Evolutionary conservation across 345 rosid species (phyloP).

Genomic region (Nephelium lappaceum): DNA sequence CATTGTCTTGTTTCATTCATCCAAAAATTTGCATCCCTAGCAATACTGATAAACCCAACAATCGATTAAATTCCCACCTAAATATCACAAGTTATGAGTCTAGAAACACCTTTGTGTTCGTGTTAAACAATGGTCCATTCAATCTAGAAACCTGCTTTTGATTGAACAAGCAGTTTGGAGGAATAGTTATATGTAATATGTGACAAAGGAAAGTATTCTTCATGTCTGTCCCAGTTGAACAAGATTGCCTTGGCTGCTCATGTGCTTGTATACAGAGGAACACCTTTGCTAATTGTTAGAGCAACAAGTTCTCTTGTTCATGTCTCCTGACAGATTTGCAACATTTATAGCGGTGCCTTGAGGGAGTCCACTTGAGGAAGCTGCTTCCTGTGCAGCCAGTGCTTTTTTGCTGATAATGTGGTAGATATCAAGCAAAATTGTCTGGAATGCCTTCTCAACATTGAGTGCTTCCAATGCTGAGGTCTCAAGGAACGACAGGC

Average conservation of each 20-base stretch:
- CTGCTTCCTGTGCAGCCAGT: constrained; percentile 59
- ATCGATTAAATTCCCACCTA: background rate
- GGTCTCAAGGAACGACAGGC: constrained; percentile 57
- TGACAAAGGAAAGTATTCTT: background rate
- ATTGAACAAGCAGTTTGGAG: background rate
- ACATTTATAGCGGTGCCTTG: constrained; percentile 75
- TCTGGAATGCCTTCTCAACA: constrained; percentile 65
- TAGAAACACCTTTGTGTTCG: constrained; percentile 3
- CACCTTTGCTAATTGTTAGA: constrained; percentile 29
- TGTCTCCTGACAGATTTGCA: constrained; percentile 45
- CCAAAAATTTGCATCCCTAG: background rate
- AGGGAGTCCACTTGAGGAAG: constrained; percentile 43
- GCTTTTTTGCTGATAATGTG: constrained; percentile 66
- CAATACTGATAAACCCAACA: background rate
- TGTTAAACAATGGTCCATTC: background rate
- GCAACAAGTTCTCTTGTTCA: constrained; percentile 54
- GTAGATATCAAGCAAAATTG: constrained; percentile 59
- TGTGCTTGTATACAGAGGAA: background rate
- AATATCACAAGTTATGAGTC: background rate
- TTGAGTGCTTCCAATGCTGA: constrained; percentile 64
- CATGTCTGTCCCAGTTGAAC: constrained; percentile 9
- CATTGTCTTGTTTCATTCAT: constrained; percentile 3
- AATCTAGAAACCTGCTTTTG: constrained; percentile 14
- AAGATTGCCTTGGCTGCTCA: background rate
- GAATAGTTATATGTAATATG: constrained; percentile 2